These are phyloP conservation scores for Penicillium canescens DNA, from an alignment of 495 filamentous ascomycete genomes.

Conservation along the genomic window DNA sequence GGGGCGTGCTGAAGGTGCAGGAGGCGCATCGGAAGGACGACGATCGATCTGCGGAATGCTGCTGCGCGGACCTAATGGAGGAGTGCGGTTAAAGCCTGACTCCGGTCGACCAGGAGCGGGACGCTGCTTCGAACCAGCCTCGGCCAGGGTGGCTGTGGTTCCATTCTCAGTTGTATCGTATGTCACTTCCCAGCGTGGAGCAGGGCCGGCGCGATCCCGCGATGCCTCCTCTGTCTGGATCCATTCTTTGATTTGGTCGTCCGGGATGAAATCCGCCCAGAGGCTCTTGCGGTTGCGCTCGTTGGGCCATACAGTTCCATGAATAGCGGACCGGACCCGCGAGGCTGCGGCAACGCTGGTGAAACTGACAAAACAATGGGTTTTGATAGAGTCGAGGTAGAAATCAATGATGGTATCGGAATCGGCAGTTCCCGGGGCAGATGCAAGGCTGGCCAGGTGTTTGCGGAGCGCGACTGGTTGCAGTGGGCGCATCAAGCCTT, in stretches of 20 bases:
- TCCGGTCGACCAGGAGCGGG: constrained; percentile 24
- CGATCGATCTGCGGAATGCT: constrained; percentile 23
- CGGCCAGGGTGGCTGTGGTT: constrained; percentile 56
- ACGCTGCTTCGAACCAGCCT: constrained; percentile 35
- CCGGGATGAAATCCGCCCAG: constrained; percentile 89
- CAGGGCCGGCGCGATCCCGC: constrained; percentile 44
- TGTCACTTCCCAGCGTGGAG: constrained; percentile 68
- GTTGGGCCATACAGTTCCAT: constrained; percentile 80
- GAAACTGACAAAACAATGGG: constrained; percentile 83
- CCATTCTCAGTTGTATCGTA: constrained; percentile 62
- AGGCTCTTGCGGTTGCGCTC: constrained; percentile 82
- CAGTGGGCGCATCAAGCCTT: constrained; percentile 86
- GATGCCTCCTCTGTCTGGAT: constrained; percentile 64
- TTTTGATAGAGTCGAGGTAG: constrained; percentile 81
- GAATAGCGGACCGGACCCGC: constrained; percentile 74
- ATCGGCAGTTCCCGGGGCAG: constrained; percentile 53
- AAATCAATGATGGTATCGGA: constrained; percentile 61
- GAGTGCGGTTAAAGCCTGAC: constrained; percentile 34
- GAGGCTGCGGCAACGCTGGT: constrained; percentile 66
- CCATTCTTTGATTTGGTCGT: constrained; percentile 73
- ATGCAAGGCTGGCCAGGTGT: constrained; percentile 68
- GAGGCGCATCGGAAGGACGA: constrained; percentile 22
- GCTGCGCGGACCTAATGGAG: constrained; percentile 35
- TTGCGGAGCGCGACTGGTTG: constrained; percentile 61
- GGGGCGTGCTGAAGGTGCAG: constrained; percentile 20